Evolutionary conservation across 2,329 filamentous ascomycete genomes (phyloP), one percentile per base, ranked within the genome.

Genomic region (Aspergillus puulaauensis): DNA sequence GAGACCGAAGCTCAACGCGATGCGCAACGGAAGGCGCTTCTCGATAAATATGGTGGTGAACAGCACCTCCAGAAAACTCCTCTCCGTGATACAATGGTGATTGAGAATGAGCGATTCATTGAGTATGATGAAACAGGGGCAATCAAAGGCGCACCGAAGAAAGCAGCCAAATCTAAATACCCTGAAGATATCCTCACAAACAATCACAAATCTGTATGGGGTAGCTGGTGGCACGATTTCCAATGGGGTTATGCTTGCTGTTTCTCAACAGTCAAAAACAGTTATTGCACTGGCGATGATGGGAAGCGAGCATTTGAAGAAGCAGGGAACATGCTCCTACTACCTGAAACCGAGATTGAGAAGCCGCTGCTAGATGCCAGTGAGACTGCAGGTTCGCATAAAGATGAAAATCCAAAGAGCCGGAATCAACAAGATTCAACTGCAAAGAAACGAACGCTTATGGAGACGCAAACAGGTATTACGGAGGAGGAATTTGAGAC

Each of bases 181-280:
- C 77, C 87, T 4, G 95, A 99, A 70, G 91, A 99, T 68, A 82
- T 97, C 0, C 79, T 90, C 54, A 84, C 89, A 72, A 93, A 96
- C 79, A 99, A 99, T 70, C 95, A 99, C 76, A 91, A 86, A 3
- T 88, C 89, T 0, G 88, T 96, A 3, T 99, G 92, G 90, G 95
- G 95, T 49, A 96, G 92, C 69, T 99, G 95, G 95, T 99, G 95
- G 95, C 85, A 87, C 53, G 87, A 91, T 70, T 98, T 97, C 77
- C 85, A 89, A 75, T 99, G 95, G 95, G 95, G 95, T 1, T 99
- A 96, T 75, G 85, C 90, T 21, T 99, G 95, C 75, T 99, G 95
- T 79, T 92, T 96, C 73, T 96, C 92, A 0, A 88, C 87, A 21
- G 85, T 96, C 61, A 97, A 96, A 77, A 98, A 99, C 75, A 96